Evolutionary conservation across 192 early-diverging fungal genomes (phyloP).

Genomic region (Coemansia nantahalensis): DNA sequence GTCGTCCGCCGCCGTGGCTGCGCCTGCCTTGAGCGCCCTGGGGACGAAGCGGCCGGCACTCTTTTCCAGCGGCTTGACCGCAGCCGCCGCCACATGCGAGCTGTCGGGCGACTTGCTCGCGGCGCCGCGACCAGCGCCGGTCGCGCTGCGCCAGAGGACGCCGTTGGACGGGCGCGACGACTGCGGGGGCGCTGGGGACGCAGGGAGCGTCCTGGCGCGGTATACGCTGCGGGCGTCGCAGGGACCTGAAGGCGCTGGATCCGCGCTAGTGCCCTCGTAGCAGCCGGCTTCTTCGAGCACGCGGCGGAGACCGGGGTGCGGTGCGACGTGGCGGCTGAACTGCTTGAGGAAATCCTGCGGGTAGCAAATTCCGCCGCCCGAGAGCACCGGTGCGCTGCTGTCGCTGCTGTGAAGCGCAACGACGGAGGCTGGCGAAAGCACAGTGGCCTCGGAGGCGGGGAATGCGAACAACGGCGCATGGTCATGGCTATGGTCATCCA

Average conservation of each 20-base stretch:
- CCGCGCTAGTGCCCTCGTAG: no score
- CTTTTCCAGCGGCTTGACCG: slow-evolving; percentile 73
- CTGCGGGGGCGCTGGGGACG: slow-evolving; percentile 35
- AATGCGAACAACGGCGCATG: slow-evolving; percentile 33
- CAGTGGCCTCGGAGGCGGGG: slow-evolving; percentile 34
- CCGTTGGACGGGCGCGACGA: slow-evolving; percentile 13
- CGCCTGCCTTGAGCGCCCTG: slow-evolving; percentile 21
- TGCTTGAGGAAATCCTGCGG: slow-evolving; percentile 72
- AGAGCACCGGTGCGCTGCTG: slow-evolving; percentile 34
- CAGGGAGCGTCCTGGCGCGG: no score
- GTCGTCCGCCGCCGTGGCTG: slow-evolving; percentile 40
- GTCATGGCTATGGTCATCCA: no score
- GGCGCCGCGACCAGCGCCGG: slow-evolving; percentile 52
- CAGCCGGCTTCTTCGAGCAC: slow-evolving; percentile 17
- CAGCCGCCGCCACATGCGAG: slow-evolving; percentile 15
- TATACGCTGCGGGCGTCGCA: no score
- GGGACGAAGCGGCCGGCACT: slow-evolving; percentile 78
- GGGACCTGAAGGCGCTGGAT: no score
- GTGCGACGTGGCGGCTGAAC: slow-evolving; percentile 62
- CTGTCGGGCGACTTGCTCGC: slow-evolving; percentile 51
- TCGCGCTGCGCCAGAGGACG: slow-evolving; percentile 13
- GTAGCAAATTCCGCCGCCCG: slow-evolving; percentile 62
- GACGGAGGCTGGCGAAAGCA: slow-evolving; percentile 34
- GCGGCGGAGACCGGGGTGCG: slow-evolving; percentile 54
- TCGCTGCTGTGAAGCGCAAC: slow-evolving; percentile 56